Evolutionary conservation across 768 basidiomycete species (phyloP).

Genomic region (Suillus weaverae): DNA sequence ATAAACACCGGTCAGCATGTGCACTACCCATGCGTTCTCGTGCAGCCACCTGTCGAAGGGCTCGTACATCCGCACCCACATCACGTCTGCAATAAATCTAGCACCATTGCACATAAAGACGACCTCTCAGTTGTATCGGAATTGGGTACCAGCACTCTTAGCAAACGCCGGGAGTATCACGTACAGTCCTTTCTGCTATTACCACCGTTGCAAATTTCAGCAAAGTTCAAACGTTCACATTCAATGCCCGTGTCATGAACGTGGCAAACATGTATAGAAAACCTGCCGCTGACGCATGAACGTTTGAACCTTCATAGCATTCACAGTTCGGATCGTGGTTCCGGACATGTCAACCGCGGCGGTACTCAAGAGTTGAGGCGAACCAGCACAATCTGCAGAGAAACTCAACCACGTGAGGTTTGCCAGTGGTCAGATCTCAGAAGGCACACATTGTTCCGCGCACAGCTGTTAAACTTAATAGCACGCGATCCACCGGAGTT

Average conservation of each 20-base stretch:
- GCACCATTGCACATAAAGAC: background rate
- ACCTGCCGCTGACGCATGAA: background rate
- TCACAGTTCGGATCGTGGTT: background rate
- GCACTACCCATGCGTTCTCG: background rate
- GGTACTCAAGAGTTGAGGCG: background rate
- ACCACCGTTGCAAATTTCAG: background rate
- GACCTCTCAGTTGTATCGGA: background rate
- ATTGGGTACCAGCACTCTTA: background rate
- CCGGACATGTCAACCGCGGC: background rate
- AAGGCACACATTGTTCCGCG: background rate
- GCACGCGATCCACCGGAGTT: background rate
- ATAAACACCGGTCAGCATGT: background rate
- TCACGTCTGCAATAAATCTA: background rate
- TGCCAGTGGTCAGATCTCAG: background rate
- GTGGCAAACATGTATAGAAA: background rate
- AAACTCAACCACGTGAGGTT: background rate
- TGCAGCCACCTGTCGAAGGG: background rate
- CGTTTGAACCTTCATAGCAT: background rate
- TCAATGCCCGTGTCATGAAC: background rate
- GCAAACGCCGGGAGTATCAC: background rate
- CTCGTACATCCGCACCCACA: background rate
- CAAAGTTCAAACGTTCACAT: background rate
- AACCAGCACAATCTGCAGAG: background rate
- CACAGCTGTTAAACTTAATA: background rate
- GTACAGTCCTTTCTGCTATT: background rate